phyloP scores from a whole-genome alignment of 108 stramenopile genomes.

The Fistulifera pelliculosa region DNA sequence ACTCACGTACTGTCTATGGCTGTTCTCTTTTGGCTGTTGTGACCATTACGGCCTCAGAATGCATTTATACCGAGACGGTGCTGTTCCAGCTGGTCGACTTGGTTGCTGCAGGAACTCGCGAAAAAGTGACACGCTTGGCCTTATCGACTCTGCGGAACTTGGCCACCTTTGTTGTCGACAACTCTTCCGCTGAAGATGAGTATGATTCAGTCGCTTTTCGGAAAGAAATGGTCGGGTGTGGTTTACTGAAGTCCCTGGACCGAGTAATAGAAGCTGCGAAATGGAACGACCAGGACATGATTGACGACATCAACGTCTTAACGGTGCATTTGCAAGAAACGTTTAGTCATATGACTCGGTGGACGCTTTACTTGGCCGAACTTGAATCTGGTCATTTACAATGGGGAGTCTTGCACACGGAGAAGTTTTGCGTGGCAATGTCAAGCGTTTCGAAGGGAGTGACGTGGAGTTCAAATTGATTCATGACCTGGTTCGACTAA shows the following conservation, averaged over 20 bases:
- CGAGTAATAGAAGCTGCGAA: too few species aligned
- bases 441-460: constrained; percentile 47
- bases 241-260: constrained; percentile 7
- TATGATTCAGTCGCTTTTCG: constrained; percentile 21
- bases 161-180: constrained; percentile 22
- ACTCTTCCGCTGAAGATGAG: constrained; percentile 19
- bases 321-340: constrained; percentile 49
- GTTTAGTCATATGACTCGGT: constrained; percentile 73
- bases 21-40: constrained; percentile 65
- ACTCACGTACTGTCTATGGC: constrained; percentile 85
- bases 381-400: constrained; percentile 68
- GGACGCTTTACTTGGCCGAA: constrained; percentile 76
- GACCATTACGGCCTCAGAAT: constrained; percentile 18
- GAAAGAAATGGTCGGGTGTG: constrained; percentile 67
- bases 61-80: constrained; percentile 46
- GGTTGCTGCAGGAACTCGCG: constrained; percentile 66
- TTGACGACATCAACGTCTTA: constrained; percentile 55
- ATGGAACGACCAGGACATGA: constrained; percentile 33
- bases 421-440: constrained; percentile 72
- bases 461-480: constrained; percentile 50
- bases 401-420: constrained; percentile 87
- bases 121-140: constrained; percentile 79
- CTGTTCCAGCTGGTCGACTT: constrained; percentile 55
- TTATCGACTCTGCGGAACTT: constrained; percentile 65
- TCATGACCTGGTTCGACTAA: constrained; percentile 60